Evolutionary conservation across 2,329 filamentous ascomycete genomes (phyloP).

Genomic region (Xylaria sp.): DNA sequence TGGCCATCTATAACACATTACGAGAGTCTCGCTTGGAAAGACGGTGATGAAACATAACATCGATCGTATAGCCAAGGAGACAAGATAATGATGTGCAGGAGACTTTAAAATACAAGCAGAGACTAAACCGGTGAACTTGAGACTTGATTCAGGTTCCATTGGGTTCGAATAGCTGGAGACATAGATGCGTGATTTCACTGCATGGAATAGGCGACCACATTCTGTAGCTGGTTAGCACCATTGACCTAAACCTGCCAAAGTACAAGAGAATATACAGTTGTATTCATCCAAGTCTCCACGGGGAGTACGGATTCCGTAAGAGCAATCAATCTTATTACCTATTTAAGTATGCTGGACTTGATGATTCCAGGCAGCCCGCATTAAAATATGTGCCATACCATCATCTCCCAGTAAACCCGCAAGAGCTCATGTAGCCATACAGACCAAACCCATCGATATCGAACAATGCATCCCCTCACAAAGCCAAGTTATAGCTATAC

Average conservation of each 20-base stretch:
- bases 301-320: neutral
- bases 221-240: neutral
- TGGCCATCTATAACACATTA: neutral
- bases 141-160: neutral
- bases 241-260: neutral
- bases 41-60: no score
- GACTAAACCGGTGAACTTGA: neutral
- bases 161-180: neutral
- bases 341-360: neutral
- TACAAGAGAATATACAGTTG: neutral
- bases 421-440: neutral
- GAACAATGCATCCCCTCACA: conserved; percentile 51
- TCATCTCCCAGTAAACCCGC: neutral
- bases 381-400: neutral
- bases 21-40: neutral
- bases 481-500: conserved; percentile 73
- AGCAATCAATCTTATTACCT: conserved; percentile 14
- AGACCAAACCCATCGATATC: neutral
- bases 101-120: neutral
- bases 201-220: neutral
- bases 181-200: neutral
- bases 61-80: neutral
- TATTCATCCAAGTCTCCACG: neutral
- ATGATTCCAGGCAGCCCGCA: neutral
- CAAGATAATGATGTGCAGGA: no score